These are phyloP conservation scores for Themeda triandra DNA, from an alignment of 176 grass and related monocot species.

Conservation along the genomic window DNA sequence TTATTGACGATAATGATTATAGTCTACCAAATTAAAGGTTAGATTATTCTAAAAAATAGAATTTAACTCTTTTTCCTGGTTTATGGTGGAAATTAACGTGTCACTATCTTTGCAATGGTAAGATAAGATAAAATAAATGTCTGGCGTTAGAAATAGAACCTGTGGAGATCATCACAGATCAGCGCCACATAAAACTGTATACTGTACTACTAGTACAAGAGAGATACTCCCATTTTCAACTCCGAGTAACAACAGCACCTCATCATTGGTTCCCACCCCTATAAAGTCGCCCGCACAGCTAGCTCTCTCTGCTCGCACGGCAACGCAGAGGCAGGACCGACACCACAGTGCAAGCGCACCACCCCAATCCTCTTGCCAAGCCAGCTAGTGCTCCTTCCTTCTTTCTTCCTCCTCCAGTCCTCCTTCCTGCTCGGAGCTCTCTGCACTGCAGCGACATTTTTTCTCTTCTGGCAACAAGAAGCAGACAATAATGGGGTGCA, in stretches of 20 bases:
- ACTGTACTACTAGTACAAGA: too few species aligned
- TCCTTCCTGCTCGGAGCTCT: neutral
- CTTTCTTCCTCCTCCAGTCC: neutral
- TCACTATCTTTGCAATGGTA: too few species aligned
- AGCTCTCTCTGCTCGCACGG: neutral
- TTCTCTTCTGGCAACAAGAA: neutral
- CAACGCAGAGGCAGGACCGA: slow-evolving; percentile 34
- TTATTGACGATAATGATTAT: neutral
- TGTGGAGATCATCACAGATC: neutral
- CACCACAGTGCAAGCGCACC: slow-evolving; percentile 28
- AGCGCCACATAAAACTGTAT: too few species aligned
- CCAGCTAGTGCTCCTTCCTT: neutral
- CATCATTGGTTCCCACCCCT: slow-evolving; percentile 6
- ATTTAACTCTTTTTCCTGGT: too few species aligned
- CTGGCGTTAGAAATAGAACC: neutral
- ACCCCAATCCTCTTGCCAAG: neutral
- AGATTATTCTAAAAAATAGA: too few species aligned
- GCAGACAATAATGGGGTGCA: slow-evolving; percentile 55
- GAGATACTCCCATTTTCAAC: slow-evolving; percentile 14
- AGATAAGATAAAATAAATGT: neutral
- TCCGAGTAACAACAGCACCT: neutral
- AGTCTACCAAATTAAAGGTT: neutral
- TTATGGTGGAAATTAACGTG: too few species aligned
- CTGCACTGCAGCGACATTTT: neutral
- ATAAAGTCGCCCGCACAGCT: slow-evolving; percentile 23